Base-by-base conservation (phyloP, 2,329 filamentous ascomycete species). In the Fusarium transvaalense region DNA sequence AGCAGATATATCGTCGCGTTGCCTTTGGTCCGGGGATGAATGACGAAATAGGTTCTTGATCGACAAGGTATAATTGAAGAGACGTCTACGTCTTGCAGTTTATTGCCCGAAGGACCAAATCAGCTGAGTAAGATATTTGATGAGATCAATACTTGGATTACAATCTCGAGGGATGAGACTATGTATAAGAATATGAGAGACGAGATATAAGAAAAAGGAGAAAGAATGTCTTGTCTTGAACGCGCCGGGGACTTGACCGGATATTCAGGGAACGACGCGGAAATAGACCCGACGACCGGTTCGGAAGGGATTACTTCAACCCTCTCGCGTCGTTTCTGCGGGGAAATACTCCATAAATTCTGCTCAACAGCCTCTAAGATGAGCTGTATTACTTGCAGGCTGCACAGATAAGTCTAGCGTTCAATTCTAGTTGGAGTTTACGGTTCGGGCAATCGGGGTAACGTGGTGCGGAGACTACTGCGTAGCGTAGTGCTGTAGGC, bases 361-460 rank as follows among this genome's bases (percentile, higher is more conserved):
- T 23, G 15, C 29, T 9, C n/a, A 25, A 29, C 58, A 66, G 63
- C 72, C 72, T 72, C 67, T 74, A 55, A 46, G 38, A 71, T 41
- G 23, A 32, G 57, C 50, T 55, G 59, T 56, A 74, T 74, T 74
- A 74, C 66, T 56, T 32, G 17, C 55, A 51, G 34, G 41, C 43
- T 54, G 25, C 25, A 46, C 60, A 29, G 55, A 41, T 27, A 42
- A 32, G 35, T 41, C 25, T 68, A 64, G 64, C 48, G 48, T 25
- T 48, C 8, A 31, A 12, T 27, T 34, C 39, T 31, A 39, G 58
- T 64, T 64, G 63, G 58, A 54, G 67, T 62, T 58, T 27, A 37
- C 41, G 37, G 58, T 62, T 75, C 71, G 72, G 72, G 53, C 47
- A 54, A 61, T 75, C 73, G 73, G 73, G 71, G 56, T 57, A 75